Evolutionary conservation across 768 basidiomycete genomes (phyloP), one percentile per base, ranked within the genome.

Genomic region (Collybiopsis confluens): DNA sequence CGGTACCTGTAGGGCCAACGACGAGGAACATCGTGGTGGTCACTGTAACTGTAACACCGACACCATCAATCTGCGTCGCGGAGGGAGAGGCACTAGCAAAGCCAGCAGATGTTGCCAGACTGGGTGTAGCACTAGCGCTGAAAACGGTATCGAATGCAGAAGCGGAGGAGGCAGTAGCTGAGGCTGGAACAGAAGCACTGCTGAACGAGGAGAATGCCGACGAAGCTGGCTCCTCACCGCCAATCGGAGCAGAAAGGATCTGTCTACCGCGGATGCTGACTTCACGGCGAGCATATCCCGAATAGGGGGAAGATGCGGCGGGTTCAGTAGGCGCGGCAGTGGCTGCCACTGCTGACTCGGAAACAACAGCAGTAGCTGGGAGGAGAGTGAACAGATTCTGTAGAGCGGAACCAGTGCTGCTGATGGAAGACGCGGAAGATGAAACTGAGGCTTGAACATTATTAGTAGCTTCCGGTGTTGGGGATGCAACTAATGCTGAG

Each of bases 1-100:
- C 50, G 16, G 50, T 52, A 2, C 26, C 50, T 1, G 50, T 52
- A 11, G 24, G 35, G 7, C 48, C 50, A 40, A 43, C 35, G 24
- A 45, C 27, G 21, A 48, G 21, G 26, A 52, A 52, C 50, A 52
- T 52, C 3, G 50, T 52, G 3, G 50, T 15, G 1, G 50, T 52
- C 26, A 52, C 50, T 15, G 50, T 52, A 4, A 52, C 50, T 5
- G 50, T 52, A 11, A 36, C 38, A 13, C 50, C 50, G 10, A 20
- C 37, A 5, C 40, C 40, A 42, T 42, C 40, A 42, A 33, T 33
- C 13, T 33, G 30, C 5, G 30, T 33, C 30, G 30, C 30, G 30
- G 30, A 6, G n/a, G n/a, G n/a, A n/a, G n/a, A n/a, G 13, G 30
- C 30, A 33, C 13, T 33, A 33, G 30, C 30, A 13, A 33, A 13